These are phyloP conservation scores for Lactarius sp. DNA, from an alignment of 768 basidiomycete genomes.

Conservation along the genomic window DNA sequence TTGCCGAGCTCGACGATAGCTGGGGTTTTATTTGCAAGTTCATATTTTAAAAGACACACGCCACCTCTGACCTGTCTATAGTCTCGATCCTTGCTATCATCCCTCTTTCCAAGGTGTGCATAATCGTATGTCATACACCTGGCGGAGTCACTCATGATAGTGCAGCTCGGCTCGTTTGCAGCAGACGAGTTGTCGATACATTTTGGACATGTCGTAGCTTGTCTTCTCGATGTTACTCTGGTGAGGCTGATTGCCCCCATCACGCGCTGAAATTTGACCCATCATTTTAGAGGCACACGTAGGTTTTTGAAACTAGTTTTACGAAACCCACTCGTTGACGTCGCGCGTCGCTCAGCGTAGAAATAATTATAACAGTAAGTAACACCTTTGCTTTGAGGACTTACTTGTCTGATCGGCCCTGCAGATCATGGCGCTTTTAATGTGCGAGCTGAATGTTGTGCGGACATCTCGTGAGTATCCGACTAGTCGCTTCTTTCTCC, in stretches of 20 bases:
- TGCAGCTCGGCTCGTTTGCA: constrained; percentile 71
- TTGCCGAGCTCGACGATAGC: constrained; percentile 48
- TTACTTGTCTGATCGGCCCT: constrained; percentile 8
- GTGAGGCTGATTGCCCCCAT: constrained; percentile 34
- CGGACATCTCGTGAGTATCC: constrained; percentile 40
- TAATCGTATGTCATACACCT: not conserved
- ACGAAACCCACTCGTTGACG: not conserved
- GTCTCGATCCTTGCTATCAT: constrained; percentile 80
- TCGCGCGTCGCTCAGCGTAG: constrained; percentile 31
- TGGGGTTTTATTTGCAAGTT: constrained; percentile 69
- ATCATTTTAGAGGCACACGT: constrained; percentile 30
- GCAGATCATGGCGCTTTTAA: constrained; percentile 42
- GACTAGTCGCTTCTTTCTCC: not conserved
- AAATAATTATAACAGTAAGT: constrained; percentile 41
- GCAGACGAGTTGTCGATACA: constrained; percentile 82
- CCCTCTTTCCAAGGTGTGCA: constrained; percentile 68
- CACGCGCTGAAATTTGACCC: not conserved
- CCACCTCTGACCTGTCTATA: constrained; percentile 28
- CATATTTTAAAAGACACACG: not conserved
- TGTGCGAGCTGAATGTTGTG: constrained; percentile 43
- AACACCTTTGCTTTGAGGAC: constrained; percentile 1
- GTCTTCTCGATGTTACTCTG: constrained; percentile 79
- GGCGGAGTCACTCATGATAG: constrained; percentile 4
- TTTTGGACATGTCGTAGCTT: constrained; percentile 78
- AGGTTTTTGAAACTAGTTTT: constrained; percentile 6